These are phyloP conservation scores for Penicillium sp. DNA, from an alignment of 2,329 filamentous ascomycete species.

Conservation along the genomic window DNA sequence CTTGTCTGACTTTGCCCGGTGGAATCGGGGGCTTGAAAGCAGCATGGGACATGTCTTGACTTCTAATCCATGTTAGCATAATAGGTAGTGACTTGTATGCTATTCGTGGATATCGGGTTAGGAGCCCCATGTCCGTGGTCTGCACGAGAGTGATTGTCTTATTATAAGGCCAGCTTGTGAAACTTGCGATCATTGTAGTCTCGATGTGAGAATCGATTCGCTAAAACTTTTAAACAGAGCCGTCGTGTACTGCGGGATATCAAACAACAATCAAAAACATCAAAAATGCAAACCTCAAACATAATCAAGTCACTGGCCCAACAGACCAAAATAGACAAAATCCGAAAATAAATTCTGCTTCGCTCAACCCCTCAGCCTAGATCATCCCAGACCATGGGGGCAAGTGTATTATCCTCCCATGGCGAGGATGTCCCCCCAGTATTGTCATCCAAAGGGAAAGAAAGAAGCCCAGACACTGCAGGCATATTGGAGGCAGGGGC, in stretches of 20 bases:
- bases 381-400: conserved; percentile 41
- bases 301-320: background rate
- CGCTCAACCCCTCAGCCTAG: conserved; percentile 12
- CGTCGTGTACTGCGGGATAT: conserved; percentile 29
- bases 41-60: background rate
- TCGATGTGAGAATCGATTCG: background rate
- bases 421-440: conserved; percentile 15
- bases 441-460: conserved; percentile 33
- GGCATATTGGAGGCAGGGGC: conserved; percentile 13
- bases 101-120: background rate
- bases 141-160: background rate
- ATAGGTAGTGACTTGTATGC: background rate
- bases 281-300: background rate
- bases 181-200: background rate
- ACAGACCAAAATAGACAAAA: conserved; percentile 1
- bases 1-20: background rate
- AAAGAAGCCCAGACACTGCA: conserved; percentile 18
- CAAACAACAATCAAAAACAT: conserved; percentile 3
- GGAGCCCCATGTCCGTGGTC: background rate
- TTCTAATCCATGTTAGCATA: background rate
- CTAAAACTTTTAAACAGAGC: conserved; percentile 11
- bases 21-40: background rate
- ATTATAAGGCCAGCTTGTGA: background rate
- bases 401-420: conserved; percentile 39
- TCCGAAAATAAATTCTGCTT: conserved; percentile 7